Percentiles rank a stretch among this genome's conserved stretches.
These are phyloP conservation scores for Fallopia convolvulus DNA, from an alignment of 148 eudicot genomes.

Conservation along the genomic window DNA sequence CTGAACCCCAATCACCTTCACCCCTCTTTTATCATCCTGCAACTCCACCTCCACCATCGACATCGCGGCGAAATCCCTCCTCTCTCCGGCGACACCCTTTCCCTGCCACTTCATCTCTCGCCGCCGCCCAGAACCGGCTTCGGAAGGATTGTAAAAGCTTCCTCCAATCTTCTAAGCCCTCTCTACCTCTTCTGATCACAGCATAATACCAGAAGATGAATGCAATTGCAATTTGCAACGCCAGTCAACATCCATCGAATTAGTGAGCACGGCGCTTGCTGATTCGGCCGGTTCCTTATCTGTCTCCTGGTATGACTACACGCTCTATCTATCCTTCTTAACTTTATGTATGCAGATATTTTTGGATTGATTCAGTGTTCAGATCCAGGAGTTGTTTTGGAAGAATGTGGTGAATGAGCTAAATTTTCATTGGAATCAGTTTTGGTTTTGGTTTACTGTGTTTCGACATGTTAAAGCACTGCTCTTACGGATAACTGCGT, in stretches of 20 bases:
- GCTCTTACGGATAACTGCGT: background rate
- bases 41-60: background rate
- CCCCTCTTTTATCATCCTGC: background rate
- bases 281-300: background rate
- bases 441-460: background rate
- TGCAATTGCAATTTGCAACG: constrained; percentile 3
- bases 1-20: background rate
- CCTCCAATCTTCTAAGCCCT: background rate
- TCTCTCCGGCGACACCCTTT: background rate
- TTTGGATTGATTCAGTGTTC: background rate
- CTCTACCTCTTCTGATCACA: background rate
- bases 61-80: background rate
- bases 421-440: background rate
- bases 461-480: background rate
- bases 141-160: background rate
- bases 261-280: background rate
- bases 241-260: background rate
- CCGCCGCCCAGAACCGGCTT: background rate
- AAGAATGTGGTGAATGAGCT: background rate
- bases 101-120: background rate
- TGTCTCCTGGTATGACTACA: background rate
- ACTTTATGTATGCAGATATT: background rate
- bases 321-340: background rate
- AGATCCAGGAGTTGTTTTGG: constrained; percentile 2
- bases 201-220: background rate